These are phyloP conservation scores for Styphnolobium japonicum DNA, from an alignment of 306 rosid species.

Conservation along the genomic window DNA sequence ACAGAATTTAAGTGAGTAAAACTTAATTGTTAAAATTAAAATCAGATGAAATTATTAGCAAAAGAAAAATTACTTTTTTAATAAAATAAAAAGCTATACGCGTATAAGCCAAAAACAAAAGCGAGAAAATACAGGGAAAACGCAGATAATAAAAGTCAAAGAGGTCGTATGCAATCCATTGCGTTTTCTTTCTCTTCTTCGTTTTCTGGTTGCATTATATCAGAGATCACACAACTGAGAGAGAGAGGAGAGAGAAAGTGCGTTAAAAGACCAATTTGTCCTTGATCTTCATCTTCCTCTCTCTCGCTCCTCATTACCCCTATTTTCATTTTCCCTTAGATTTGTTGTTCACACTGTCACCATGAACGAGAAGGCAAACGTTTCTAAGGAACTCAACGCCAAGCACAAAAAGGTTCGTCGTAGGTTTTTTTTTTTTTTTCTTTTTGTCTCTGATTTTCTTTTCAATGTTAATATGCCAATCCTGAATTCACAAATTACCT, in stretches of 20 bases:
- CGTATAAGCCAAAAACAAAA: neutral
- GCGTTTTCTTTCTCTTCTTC: conserved; percentile 18
- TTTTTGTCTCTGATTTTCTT: neutral
- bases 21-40: no score
- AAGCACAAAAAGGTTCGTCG: conserved; percentile 71
- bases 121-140: conserved; percentile 7
- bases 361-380: conserved; percentile 99
- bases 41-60: no score
- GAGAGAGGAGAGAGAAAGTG: conserved; percentile 28
- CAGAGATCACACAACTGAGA: conserved; percentile 28
- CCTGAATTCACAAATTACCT: neutral
- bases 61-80: no score
- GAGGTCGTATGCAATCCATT: conserved; percentile 2
- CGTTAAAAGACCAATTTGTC: conserved; percentile 53
- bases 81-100: no score
- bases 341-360: conserved; percentile 10
- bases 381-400: conserved; percentile 96
- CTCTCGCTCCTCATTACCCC: conserved; percentile 29
- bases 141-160: conserved; percentile 4
- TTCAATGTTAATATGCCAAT: neutral
- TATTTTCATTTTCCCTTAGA: neutral
- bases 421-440: neutral
- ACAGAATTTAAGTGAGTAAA: no score
- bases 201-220: conserved; percentile 23
- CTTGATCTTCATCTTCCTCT: conserved; percentile 47